Evolutionary conservation across 768 basidiomycete species (phyloP).

Genomic region (Trametopsis cervina): DNA sequence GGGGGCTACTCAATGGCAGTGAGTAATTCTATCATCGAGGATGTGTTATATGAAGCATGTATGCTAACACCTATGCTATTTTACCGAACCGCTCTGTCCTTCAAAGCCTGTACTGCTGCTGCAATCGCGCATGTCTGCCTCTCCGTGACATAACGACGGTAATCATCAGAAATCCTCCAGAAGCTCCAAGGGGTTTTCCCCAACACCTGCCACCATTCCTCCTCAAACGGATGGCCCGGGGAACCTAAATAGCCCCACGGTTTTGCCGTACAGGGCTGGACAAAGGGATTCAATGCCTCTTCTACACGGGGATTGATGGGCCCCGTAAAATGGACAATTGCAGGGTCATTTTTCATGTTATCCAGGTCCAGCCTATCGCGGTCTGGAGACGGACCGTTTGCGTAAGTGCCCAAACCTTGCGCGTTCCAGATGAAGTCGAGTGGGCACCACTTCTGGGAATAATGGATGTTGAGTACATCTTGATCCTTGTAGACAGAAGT

Average conservation of each 20-base stretch:
- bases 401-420: conserved; percentile 51
- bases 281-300: conserved; percentile 40
- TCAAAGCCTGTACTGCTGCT: not conserved
- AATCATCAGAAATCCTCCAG: conserved; percentile 22
- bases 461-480: conserved; percentile 43
- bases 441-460: conserved; percentile 35
- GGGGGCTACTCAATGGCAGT: no score
- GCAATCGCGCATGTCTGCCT: conserved; percentile 14
- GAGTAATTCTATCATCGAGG: no score
- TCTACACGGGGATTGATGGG: conserved; percentile 41
- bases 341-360: conserved; percentile 31
- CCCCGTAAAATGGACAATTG: conserved; percentile 54
- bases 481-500: conserved; percentile 36
- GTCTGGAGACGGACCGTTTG: conserved; percentile 27
- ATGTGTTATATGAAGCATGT: no score
- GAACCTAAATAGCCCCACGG: conserved; percentile 52
- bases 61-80: no score
- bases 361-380: conserved; percentile 27
- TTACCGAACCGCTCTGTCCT: no score
- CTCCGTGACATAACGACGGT: conserved; percentile 13
- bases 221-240: conserved; percentile 41
- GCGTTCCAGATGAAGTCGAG: conserved; percentile 46
- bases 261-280: conserved; percentile 48
- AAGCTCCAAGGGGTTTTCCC: conserved; percentile 39
- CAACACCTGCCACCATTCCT: conserved; percentile 39